Base-by-base conservation (phyloP, 106 monocot genomes). In the Alisma plantagoaquatica region DNA sequence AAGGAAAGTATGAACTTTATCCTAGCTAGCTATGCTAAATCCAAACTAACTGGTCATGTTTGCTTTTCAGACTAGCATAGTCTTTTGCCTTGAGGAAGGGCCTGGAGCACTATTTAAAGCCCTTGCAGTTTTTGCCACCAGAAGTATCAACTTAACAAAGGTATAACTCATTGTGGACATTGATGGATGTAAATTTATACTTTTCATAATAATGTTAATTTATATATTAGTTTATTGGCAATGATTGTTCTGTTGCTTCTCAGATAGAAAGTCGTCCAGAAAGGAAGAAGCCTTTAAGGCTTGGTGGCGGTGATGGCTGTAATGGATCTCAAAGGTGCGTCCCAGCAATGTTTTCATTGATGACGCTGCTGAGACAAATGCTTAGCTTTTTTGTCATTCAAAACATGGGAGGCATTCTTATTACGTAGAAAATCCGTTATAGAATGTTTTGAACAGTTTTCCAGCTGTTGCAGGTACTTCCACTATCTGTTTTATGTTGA, bases 31-130 rank as follows among this genome's bases (percentile, higher is more conserved):
- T n/a, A n/a, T n/a, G n/a, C n/a, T n/a, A n/a, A n/a, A n/a, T n/a
- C n/a, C n/a, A n/a, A n/a, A n/a, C n/a, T n/a, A n/a, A n/a, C n/a
- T n/a, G n/a, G n/a, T n/a, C n/a, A 22, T 42, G 22, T 46, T 20
- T 45, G 16, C 29, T 64, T 41, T 38, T 23, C 59, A 96, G 96
- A 96, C 96, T 32, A 96, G 96, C 73, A 89, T 96, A 78, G 89
- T 96, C 20, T 89, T 96, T 63, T 96, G 81, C 68, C 71, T 89
- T 28, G 96, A 96, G 74, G 96, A 96, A 71, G 89, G 96, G 1
- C 96, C 96, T 47, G 96, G 89, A 47, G 53, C 76, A 45, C 96
- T 96, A 58, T 89, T 84, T 49, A 96, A 96, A 62, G 84, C 96
- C 59, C 81, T 96, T 54, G 89, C 84, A 49, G 96, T 96, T 31